A percentile compares a stretch with the other conserved stretches of the same genome.
phyloP scores from a whole-genome alignment of 2,329 filamentous ascomycete genomes.

The Paraconiothyrium brasiliense region DNA sequence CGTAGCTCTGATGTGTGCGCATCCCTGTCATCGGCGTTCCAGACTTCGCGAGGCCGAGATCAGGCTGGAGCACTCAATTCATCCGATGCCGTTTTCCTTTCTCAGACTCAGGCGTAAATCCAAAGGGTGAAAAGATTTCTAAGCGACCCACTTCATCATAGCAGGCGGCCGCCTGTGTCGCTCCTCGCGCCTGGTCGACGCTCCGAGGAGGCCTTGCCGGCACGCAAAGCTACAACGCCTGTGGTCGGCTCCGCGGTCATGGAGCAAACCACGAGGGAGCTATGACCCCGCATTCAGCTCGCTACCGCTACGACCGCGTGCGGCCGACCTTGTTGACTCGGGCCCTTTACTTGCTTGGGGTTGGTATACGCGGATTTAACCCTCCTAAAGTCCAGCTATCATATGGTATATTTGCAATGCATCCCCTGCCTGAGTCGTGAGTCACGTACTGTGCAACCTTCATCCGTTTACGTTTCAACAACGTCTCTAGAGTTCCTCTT shows the following conservation, averaged over 20 bases:
- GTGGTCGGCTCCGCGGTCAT: not conserved
- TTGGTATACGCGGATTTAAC: slow-evolving; percentile 10
- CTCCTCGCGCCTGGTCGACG: not conserved
- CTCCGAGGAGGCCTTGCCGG: not conserved
- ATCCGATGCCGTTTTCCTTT: not conserved
- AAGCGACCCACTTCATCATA: not conserved
- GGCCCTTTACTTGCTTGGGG: not conserved
- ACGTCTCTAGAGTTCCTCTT: not conserved
- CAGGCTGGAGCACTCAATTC: not conserved
- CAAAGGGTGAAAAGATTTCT: not conserved
- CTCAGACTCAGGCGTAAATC: not conserved
- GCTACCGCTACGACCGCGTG: slow-evolving; percentile 4
- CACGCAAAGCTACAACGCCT: not conserved
- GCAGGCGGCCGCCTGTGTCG: not conserved
- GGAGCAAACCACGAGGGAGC: not conserved
- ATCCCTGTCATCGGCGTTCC: not conserved
- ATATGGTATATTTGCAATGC: slow-evolving; percentile 1
- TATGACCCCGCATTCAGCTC: slow-evolving; percentile 11
- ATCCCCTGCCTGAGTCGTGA: not conserved
- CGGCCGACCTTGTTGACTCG: not conserved
- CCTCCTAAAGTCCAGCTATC: not conserved
- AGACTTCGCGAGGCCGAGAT: slow-evolving; percentile 9
- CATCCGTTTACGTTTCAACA: slow-evolving; percentile 11
- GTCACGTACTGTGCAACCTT: not conserved
- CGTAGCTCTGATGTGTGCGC: not conserved